A percentile compares a stretch with the other conserved stretches of the same genome.
Conservation (phyloP, 257 asterid genomes). For the Cynanchum wilfordii region DNA sequence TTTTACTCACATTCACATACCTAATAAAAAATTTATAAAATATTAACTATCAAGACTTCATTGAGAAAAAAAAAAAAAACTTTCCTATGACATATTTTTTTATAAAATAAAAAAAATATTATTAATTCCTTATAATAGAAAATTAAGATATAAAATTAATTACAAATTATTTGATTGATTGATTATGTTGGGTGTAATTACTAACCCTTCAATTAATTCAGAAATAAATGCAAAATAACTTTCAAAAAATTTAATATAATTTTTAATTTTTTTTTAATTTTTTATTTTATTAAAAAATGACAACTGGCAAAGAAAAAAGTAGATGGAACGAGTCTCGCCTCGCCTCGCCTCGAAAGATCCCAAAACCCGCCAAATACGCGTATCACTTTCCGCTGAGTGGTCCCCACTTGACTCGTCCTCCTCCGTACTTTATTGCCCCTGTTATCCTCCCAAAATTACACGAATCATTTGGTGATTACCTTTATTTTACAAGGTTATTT, state of each 20-base stretch:
- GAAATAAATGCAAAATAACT: not conserved
- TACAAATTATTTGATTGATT: too few species aligned
- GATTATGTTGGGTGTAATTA: too few species aligned
- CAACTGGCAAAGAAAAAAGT: not conserved
- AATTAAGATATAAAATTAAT: too few species aligned
- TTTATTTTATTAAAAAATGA: not conserved
- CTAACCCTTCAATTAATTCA: too few species aligned
- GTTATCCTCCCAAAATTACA: not conserved
- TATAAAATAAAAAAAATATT: too few species aligned
- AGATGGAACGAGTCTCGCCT: slow-evolving; percentile 13
- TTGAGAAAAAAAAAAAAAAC: too few species aligned
- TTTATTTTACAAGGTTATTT: not conserved
- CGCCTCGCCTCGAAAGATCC: slow-evolving; percentile 12
- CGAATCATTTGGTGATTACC: not conserved
- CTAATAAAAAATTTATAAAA: too few species aligned
- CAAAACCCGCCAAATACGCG: slow-evolving; percentile 11
- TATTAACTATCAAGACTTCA: not conserved
- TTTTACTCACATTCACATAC: too few species aligned
- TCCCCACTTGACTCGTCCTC: slow-evolving; percentile 9
- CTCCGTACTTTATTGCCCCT: slow-evolving; percentile 5
- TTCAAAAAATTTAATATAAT: too few species aligned
- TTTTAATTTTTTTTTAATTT: too few species aligned
- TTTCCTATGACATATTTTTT: too few species aligned
- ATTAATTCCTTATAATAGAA: too few species aligned
- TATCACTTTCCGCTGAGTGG: not conserved